Conservation (phyloP, 1,139 yeast species). For the Blastobotrys capitulatus region DNA sequence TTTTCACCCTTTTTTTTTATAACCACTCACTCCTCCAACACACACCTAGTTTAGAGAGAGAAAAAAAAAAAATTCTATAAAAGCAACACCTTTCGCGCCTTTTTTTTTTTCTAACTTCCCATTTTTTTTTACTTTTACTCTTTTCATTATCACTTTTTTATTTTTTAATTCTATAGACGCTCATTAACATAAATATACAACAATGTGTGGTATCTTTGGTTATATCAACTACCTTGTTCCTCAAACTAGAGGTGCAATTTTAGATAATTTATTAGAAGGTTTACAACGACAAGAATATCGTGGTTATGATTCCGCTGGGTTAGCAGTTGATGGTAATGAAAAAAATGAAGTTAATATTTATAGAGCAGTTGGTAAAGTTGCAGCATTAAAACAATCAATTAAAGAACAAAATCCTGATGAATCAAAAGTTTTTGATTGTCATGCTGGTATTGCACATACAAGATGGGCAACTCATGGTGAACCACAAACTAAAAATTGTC, state of each 20-base stretch:
- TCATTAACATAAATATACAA: background rate
- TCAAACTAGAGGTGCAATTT: conserved; percentile 84
- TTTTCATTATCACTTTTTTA: background rate
- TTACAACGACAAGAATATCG: conserved; percentile 91
- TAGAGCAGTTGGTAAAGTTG: conserved; percentile 91
- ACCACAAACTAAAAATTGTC: conserved; percentile 82
- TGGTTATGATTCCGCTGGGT: conserved; percentile 97
- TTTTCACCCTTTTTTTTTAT: too few relatives aligned
- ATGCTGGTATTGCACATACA: conserved; percentile 97
- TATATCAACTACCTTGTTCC: conserved; percentile 94
- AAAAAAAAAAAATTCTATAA: too few relatives aligned
- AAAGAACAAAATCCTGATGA: conserved; percentile 43
- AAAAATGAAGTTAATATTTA: conserved; percentile 50
- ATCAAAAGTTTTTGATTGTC: conserved; percentile 69
- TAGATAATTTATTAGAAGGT: conserved; percentile 86
- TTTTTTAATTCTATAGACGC: background rate
- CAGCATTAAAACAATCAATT: conserved; percentile 67
- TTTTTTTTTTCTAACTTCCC: background rate
- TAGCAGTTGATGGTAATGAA: conserved; percentile 85
- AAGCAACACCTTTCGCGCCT: background rate
- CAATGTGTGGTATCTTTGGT: conserved; percentile 86
- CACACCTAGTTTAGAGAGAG: too few relatives aligned
- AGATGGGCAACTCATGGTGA: conserved; percentile 99
- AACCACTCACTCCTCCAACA: too few relatives aligned
- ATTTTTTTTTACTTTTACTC: background rate